A percentile compares a stretch with the other conserved stretches of the same genome.
Evolutionary conservation across 2,329 filamentous ascomycete species (phyloP).

Genomic region (Didymella arachidicola): DNA sequence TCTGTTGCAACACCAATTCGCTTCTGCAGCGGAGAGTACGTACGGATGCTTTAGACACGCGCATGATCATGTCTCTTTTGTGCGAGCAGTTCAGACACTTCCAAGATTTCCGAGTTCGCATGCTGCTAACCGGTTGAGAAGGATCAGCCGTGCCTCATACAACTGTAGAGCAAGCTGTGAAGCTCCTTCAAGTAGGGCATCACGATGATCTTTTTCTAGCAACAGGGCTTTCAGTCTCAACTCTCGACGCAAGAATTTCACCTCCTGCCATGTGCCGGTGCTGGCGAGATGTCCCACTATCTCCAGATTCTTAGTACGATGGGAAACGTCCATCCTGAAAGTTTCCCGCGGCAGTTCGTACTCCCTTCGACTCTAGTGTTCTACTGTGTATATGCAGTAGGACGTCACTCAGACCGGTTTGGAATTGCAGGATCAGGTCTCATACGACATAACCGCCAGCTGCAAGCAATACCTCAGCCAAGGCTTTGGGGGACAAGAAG

Average conservation of each 20-base stretch:
- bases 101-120: neutral
- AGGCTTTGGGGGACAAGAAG: neutral
- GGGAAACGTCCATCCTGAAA: neutral
- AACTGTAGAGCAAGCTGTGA: neutral
- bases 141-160: neutral
- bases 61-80: neutral
- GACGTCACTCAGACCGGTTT: neutral
- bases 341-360: neutral
- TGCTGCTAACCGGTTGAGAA: neutral
- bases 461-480: neutral
- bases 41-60: neutral
- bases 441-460: neutral
- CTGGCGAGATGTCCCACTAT: neutral
- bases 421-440: neutral
- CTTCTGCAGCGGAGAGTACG: neutral
- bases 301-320: neutral
- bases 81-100: neutral
- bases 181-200: neutral
- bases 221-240: neutral
- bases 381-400: neutral
- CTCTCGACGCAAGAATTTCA: neutral
- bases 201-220: neutral
- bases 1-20: neutral
- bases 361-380: neutral
- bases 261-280: neutral